Evolutionary conservation across 2,329 filamentous ascomycete genomes (phyloP), one percentile per base, ranked within the genome.

Genomic region (Fusarium sp.): DNA sequence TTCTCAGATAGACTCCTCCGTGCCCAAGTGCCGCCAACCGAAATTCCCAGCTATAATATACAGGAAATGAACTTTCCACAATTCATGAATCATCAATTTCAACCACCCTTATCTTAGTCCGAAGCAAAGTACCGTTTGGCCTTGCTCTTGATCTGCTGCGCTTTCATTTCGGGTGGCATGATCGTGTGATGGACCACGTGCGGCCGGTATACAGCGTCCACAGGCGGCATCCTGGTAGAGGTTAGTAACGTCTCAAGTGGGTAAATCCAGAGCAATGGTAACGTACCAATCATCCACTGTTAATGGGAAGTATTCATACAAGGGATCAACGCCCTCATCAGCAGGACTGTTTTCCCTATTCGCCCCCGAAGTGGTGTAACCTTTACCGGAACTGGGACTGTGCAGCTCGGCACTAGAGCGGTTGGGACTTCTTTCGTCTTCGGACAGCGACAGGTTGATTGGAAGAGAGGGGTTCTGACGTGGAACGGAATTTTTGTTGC

Each of bases 291-390:
- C 94, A 77, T 97, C 94, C 60, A 97, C 81, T 48, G 91, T 94
- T 17, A 98, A 83, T 0, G 94, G 94, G 68, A 98, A 97, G 76
- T 98, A 97, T 80, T 98, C 94, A 76, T 97, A 97, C 19, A 97
- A 82, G 68, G 94, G 82, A 78, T 97, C 94, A 1, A 90, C 90
- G 70, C 90, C 91, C 71, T 90, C 91, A 72, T 97, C 93, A 68
- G 89, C 80, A 33, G 92, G 85, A 75, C 90, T 90, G 75, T 87
- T 85, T 70, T 83, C 84, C 45, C 74, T 70, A 52, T 79, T 78
- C 22, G 79, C 78, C 6, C 75, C 79, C 3, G 75, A 73, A 11
- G 74, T 71, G 7, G 76, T 67, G 61, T 76, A 67, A 58, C 77
- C 69, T 68, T 83, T 84, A n/a, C 77, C 67, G n/a, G 81, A 78